Evolutionary conservation across 1,284 basidiomycete genomes (phyloP), one percentile per base, ranked within the genome.

Genomic region (Apiotrichum akiyoshidainum): DNA sequence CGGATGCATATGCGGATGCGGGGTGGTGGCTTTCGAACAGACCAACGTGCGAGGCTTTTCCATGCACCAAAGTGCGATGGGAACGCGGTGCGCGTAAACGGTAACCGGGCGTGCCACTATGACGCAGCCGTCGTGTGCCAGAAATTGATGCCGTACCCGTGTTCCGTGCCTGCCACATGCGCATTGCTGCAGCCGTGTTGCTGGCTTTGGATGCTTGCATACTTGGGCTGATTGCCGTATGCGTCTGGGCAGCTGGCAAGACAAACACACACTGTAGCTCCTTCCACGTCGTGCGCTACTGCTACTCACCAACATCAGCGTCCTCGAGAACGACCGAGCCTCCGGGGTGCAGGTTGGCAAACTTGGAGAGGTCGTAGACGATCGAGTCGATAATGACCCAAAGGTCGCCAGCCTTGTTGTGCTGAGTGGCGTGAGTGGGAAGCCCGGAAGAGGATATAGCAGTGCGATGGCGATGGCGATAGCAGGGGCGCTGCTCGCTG

Each of bases 351-450:
- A 93, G 80, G 54, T 80, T 82, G 55, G 82, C 83, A 75, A 94
- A 94, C 66, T 85, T 86, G 57, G 86, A 84, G 33, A 92, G 79
- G 74, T 91, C 87, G 75, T 87, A 92, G 34, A 93, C 89, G 69
- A 86, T 87, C 21, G 86, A 83, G 74, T 93, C 90, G 66, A 94
- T 82, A 62, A 91, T 83, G 65, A 92, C 79, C 89, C 90, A 93
- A 63, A 91, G 74, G 74, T 90, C 85, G 37, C 85, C 87, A 64
- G 84, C 82, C 71, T 84, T 86, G 80, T 88, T 87, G 77, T 91
- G 89, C 88, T 90, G 56, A 7, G 34, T 16, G n/a, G 34, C 0
- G 19, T 51, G 5, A 60, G 58, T n/a, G 16, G 9, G 35, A 34
- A 4, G 11, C 10, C 16, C n/a, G 14, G 40, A 14, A 17, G n/a